These are phyloP conservation scores for Saxophila tyrrhenica DNA, from an alignment of 495 filamentous ascomycete species.

Conservation along the genomic window DNA sequence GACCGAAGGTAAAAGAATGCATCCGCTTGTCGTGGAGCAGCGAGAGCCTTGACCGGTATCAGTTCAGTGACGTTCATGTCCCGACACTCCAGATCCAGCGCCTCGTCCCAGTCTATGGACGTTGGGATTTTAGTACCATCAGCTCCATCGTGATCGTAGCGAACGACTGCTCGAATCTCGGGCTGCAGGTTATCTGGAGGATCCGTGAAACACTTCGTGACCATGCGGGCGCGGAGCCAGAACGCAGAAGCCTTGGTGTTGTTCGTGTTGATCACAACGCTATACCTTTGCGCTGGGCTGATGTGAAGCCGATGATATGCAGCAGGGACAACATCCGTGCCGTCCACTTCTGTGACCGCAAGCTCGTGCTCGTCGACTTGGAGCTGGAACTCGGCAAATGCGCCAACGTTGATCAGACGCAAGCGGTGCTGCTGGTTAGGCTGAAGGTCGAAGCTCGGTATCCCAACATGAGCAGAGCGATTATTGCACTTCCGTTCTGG, in stretches of 20 bases:
- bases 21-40: slow-evolving; percentile 33
- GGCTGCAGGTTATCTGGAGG: slow-evolving; percentile 23
- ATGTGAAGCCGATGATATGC: slow-evolving; percentile 25
- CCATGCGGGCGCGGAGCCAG: slow-evolving; percentile 49
- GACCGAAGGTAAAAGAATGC: slow-evolving; percentile 39
- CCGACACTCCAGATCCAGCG: slow-evolving; percentile 33
- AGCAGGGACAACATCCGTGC: slow-evolving; percentile 13
- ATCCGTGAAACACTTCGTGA: slow-evolving; percentile 43
- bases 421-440: slow-evolving; percentile 22
- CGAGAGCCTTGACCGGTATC: slow-evolving; percentile 29
- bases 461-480: slow-evolving; percentile 12
- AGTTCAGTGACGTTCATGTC: slow-evolving; percentile 36
- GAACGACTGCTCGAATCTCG: slow-evolving; percentile 23
- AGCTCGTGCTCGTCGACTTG: slow-evolving; percentile 21
- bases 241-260: slow-evolving; percentile 29
- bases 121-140: slow-evolving; percentile 3
- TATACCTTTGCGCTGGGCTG: slow-evolving; percentile 29
- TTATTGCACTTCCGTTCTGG: slow-evolving; percentile 34
- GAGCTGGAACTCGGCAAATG: slow-evolving; percentile 18
- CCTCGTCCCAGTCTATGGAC: slow-evolving; percentile 29
- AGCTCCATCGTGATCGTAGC: slow-evolving; percentile 6
- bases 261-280: slow-evolving; percentile 25
- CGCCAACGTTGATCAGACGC: slow-evolving; percentile 26
- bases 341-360: slow-evolving; percentile 17
- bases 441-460: slow-evolving; percentile 16